Conservation (phyloP, 106 monocot species). For the Ottelia alismoides region DNA sequence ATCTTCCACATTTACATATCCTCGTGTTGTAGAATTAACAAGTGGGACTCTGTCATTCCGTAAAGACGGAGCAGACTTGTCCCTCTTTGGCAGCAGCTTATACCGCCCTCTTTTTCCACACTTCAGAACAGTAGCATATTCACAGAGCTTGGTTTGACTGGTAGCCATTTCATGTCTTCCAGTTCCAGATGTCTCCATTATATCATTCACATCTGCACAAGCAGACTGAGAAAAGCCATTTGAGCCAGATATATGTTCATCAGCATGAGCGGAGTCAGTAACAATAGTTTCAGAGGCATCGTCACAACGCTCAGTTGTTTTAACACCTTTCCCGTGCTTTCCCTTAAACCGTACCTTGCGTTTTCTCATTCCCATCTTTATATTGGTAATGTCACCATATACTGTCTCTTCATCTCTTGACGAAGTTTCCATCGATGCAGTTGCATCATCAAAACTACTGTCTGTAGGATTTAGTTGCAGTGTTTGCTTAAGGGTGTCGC, state of each 20-base stretch:
- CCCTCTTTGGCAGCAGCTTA: background rate
- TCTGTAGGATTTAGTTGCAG: too few relatives aligned
- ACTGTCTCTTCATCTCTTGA: too few relatives aligned
- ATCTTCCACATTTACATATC: background rate
- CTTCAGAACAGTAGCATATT: background rate
- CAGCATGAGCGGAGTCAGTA: slow-evolving; percentile 1
- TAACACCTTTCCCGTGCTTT: too few relatives aligned
- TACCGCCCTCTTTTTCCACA: background rate
- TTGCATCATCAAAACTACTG: too few relatives aligned
- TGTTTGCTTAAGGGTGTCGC: too few relatives aligned
- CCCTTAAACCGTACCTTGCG: too few relatives aligned
- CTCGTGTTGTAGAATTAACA: background rate
- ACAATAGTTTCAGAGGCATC: background rate
- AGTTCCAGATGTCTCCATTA: background rate
- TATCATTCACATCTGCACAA: background rate
- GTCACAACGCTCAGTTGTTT: too few relatives aligned
- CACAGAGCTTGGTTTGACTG: background rate
- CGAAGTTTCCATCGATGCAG: too few relatives aligned
- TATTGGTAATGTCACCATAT: too few relatives aligned
- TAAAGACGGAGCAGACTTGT: background rate
- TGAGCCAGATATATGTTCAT: background rate
- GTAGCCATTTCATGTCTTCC: too few relatives aligned
- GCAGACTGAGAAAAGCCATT: background rate
- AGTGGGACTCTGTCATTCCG: background rate
- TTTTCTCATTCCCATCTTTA: too few relatives aligned